Evolutionary conservation across 2,329 filamentous ascomycete species (phyloP), one percentile per base, ranked within the genome.

Genomic region (Microcera coccophila): DNA sequence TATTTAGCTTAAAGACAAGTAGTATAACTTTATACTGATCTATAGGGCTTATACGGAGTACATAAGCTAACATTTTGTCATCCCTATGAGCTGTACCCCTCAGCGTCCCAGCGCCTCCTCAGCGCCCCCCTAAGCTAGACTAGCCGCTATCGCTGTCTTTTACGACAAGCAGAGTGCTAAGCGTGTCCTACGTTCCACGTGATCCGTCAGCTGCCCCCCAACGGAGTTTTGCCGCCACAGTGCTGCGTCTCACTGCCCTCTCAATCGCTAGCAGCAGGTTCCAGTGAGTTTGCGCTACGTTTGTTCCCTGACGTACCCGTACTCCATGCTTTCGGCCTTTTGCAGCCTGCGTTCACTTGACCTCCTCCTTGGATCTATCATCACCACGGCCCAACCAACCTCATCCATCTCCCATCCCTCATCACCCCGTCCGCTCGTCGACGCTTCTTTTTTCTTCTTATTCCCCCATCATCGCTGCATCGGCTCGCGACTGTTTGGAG

Each of bases 271-370:
- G 21, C 29, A 44, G 49, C 47, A 45, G 47, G 41, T 39, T 45
- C 53, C 52, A 47, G 57, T 51, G 51, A 51, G 51, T 59, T 58
- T 54, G 52, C 55, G 50, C 53, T 55, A 56, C 49, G 42, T 53
- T 49, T 50, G 50, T 50, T 64, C 49, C 58, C 62, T 66, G 62
- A 66, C 62, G 61, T 64, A 64, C 54, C n/a, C n/a, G n/a, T n/a
- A n/a, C n/a, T n/a, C n/a, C n/a, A n/a, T n/a, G n/a, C n/a, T n/a
- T 54, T 47, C 49, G 51, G 56, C 51, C 56, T 59, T 59, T 45
- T 61, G 49, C 51, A 50, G 48, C 54, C 50, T 54, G 41, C 49
- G 42, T 48, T 50, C 58, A 60, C 60, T 57, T 55, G 47, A 55
- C 47, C 49, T 52, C 48, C 43, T 45, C 40, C 38, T 45, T 45